Percentiles rank a stretch among this genome's conserved stretches.
Evolutionary conservation across 1,284 basidiomycete genomes (phyloP).

Genomic region (Irpex sp.): DNA sequence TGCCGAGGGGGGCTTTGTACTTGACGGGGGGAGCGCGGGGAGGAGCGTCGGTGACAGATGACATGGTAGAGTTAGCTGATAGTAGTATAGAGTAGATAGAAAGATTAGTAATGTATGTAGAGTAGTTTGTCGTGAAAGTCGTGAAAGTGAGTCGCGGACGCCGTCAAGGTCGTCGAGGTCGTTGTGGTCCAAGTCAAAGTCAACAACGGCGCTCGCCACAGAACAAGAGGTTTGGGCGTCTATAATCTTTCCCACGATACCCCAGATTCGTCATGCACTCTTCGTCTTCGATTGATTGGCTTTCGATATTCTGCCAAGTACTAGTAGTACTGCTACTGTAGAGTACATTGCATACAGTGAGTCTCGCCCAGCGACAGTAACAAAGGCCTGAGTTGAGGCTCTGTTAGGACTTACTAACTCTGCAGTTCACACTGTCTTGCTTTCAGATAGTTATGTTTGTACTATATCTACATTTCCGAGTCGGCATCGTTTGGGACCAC

Average conservation of each 20-base stretch:
- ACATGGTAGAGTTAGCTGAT: slow-evolving; percentile 13
- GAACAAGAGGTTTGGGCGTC: neutral
- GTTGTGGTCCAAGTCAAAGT: slow-evolving; percentile 5
- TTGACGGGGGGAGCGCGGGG: slow-evolving; percentile 66
- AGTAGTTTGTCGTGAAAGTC: neutral
- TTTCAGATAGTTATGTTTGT: no score
- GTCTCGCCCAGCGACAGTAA: no score
- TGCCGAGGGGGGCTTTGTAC: slow-evolving; percentile 66
- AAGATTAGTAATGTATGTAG: neutral
- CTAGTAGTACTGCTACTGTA: no score
- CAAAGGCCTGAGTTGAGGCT: no score
- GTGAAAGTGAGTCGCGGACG: neutral
- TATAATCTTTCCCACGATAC: neutral
- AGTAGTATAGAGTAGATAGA: slow-evolving; percentile 6
- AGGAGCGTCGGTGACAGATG: slow-evolving; percentile 36
- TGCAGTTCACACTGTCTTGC: no score
- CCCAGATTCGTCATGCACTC: no score
- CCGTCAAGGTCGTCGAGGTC: slow-evolving; percentile 9
- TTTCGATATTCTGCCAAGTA: no score
- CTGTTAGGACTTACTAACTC: no score
- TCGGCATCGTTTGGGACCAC: no score
- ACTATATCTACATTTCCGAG: no score
- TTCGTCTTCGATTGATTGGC: no score
- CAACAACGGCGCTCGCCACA: neutral
- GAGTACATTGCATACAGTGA: no score